Evolutionary conservation across 2,329 filamentous ascomycete genomes (phyloP).

Genomic region (Microdochium bolleyi): DNA sequence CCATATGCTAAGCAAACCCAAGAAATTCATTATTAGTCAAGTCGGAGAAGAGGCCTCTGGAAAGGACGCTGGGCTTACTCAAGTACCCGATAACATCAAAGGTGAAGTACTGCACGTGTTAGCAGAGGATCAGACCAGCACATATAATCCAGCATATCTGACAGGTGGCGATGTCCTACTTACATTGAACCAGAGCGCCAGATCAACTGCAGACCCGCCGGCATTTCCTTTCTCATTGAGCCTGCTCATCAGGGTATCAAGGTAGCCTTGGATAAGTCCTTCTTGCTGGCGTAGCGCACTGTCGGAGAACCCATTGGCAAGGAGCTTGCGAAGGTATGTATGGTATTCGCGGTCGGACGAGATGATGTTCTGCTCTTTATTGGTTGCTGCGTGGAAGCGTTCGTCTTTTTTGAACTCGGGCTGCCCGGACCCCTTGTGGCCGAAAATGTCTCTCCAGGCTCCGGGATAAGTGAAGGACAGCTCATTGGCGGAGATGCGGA

Average conservation of each 20-base stretch:
- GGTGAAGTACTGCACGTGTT: neutral
- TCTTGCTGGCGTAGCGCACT: neutral
- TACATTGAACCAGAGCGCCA: slow-evolving; percentile 30
- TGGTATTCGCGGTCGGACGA: neutral
- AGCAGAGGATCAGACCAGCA: no score
- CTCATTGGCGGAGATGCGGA: neutral
- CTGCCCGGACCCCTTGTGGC: slow-evolving; percentile 3
- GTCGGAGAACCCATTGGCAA: neutral
- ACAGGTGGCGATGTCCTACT: slow-evolving; percentile 6
- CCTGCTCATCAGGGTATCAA: slow-evolving; percentile 23
- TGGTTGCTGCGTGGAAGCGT: slow-evolving; percentile 16
- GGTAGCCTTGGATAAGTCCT: slow-evolving; percentile 18
- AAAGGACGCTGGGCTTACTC: neutral
- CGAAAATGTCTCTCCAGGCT: neutral
- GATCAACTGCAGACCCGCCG: slow-evolving; percentile 13
- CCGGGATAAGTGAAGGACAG: neutral
- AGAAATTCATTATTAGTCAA: neutral
- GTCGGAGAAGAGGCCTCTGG: neutral
- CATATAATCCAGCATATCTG: neutral
- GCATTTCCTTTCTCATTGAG: slow-evolving; percentile 14
- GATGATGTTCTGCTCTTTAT: slow-evolving; percentile 15
- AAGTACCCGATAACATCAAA: neutral
- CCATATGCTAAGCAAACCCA: neutral
- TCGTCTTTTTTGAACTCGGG: slow-evolving; percentile 21
- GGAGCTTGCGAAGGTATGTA: neutral